A percentile compares a stretch with the other conserved stretches of the same genome.
Conservation (phyloP, 2,329 filamentous ascomycete species). For the Claviceps purpurea region DNA sequence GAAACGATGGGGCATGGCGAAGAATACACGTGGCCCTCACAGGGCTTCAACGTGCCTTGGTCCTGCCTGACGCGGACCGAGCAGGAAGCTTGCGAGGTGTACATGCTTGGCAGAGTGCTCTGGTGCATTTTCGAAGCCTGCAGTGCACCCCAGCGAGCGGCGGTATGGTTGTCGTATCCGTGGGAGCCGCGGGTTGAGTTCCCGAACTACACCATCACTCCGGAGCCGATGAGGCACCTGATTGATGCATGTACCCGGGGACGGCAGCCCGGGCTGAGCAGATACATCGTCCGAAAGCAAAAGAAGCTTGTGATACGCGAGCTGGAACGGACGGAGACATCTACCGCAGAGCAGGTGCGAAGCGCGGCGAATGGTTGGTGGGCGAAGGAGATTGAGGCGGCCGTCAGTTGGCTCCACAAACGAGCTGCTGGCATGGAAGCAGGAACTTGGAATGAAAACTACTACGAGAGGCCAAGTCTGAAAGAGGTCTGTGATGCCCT, state of each 20-base stretch:
- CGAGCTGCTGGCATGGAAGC: constrained; percentile 24
- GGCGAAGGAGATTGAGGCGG: constrained; percentile 31
- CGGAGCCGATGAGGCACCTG: constrained; percentile 28
- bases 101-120: constrained; percentile 47
- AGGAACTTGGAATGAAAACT: constrained; percentile 37
- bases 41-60: constrained; percentile 45
- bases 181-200: constrained; percentile 44
- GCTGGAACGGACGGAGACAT: constrained; percentile 17
- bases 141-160: constrained; percentile 41
- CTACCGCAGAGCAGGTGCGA: constrained; percentile 22
- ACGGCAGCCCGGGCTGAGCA: constrained; percentile 30
- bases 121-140: constrained; percentile 52
- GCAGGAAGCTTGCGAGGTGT: constrained; percentile 45
- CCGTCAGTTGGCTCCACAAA: constrained; percentile 31
- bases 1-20: constrained; percentile 26
- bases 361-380: constrained; percentile 33
- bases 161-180: constrained; percentile 45
- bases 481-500: constrained; percentile 26
- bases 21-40: constrained; percentile 31
- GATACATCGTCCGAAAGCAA: constrained; percentile 28
- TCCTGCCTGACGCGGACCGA: constrained; percentile 35
- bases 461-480: constrained; percentile 33
- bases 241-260: constrained; percentile 40
- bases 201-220: constrained; percentile 36
- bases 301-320: constrained; percentile 32